Percentiles rank a stretch among this genome's conserved stretches.
These are phyloP conservation scores for Thalassiosira hispida DNA, from an alignment of 352 stramenopile genomes.

Conservation along the genomic window DNA sequence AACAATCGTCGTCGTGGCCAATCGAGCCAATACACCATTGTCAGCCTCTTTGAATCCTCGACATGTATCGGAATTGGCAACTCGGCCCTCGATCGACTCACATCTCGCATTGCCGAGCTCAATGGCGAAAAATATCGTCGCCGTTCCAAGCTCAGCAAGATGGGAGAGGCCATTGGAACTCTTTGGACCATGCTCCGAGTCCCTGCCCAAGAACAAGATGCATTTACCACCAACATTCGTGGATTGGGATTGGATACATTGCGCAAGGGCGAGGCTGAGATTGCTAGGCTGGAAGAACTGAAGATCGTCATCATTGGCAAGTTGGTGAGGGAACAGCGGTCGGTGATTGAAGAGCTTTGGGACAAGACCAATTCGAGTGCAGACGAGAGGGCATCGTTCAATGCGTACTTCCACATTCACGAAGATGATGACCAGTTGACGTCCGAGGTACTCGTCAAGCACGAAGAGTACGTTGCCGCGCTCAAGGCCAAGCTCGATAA, in stretches of 20 bases:
- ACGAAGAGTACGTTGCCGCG: constrained; percentile 72
- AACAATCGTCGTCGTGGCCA: constrained; percentile 13
- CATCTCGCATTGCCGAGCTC: constrained; percentile 70
- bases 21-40: constrained; percentile 60
- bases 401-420: constrained; percentile 55
- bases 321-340: constrained; percentile 77
- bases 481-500: constrained; percentile 72
- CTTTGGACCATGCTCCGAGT: constrained; percentile 84
- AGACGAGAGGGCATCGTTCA: constrained; percentile 60
- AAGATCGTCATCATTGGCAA: constrained; percentile 82
- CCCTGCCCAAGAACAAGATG: constrained; percentile 72
- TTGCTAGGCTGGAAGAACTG: constrained; percentile 66
- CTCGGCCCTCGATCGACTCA: constrained; percentile 69
- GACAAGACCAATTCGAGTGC: constrained; percentile 70
- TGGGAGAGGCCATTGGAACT: constrained; percentile 76
- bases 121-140: constrained; percentile 74
- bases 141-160: constrained; percentile 69
- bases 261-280: constrained; percentile 71
- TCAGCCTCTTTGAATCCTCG: constrained; percentile 70
- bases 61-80: constrained; percentile 79
- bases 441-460: constrained; percentile 69
- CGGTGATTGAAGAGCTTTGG: constrained; percentile 75
- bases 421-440: constrained; percentile 65
- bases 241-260: constrained; percentile 84
- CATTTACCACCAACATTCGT: constrained; percentile 79